Evolutionary conservation across 2,329 filamentous ascomycete genomes (phyloP).

Genomic region (Trichoderma guizhouense): DNA sequence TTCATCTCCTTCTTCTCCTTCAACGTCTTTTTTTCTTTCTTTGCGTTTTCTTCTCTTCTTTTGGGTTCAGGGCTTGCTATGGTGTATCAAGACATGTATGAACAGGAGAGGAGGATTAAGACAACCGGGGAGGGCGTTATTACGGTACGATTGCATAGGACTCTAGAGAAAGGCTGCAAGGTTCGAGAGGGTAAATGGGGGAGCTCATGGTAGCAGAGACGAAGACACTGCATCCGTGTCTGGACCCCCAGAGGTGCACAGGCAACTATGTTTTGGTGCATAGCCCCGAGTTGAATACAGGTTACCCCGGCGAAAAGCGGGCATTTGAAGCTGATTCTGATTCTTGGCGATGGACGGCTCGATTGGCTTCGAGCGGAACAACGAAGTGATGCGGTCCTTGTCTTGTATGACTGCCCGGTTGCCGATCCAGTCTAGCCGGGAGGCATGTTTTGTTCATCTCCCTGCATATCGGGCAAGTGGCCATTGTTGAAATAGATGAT

Average conservation of each 20-base stretch:
- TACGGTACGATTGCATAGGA: neutral
- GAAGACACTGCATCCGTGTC: neutral
- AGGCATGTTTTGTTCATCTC: neutral
- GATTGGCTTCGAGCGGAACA: neutral
- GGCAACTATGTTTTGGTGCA: constrained; percentile 7
- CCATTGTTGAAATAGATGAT: constrained; percentile 3
- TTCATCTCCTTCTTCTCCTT: neutral
- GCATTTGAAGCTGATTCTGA: constrained; percentile 1
- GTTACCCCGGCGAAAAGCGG: constrained; percentile 15
- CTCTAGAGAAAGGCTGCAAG: constrained; percentile 14
- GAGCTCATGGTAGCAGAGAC: neutral
- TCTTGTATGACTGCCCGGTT: neutral
- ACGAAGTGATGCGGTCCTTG: neutral
- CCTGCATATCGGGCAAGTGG: neutral
- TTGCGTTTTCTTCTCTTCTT: constrained; percentile 3
- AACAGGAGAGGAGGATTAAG: constrained; percentile 8
- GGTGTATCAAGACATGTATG: constrained; percentile 16
- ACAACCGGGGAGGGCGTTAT: constrained; percentile 8
- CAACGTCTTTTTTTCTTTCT: neutral
- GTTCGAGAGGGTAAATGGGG: constrained; percentile 7
- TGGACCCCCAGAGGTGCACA: neutral
- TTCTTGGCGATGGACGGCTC: neutral
- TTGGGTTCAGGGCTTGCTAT: constrained; percentile 1
- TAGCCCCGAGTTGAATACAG: constrained; percentile 15
- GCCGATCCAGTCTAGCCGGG: neutral